Base-by-base conservation (phyloP, 106 monocot genomes). In the Dactylorhiza incarnata region DNA sequence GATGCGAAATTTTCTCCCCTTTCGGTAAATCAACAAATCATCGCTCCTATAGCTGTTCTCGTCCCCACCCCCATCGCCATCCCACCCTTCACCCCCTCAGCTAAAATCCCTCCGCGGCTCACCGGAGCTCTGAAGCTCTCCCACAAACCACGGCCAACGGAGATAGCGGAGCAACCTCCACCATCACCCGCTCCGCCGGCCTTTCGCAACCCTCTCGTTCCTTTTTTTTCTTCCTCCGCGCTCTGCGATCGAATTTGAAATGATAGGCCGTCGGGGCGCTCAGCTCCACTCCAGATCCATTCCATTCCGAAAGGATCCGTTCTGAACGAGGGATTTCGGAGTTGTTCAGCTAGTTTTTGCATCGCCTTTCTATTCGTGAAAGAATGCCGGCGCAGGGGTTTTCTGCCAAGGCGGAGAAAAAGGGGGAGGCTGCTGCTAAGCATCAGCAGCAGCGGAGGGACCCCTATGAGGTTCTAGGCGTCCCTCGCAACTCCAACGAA, bases 401-500 rank as follows among this genome's bases (percentile, higher is more conserved):
- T 56, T 76, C 85, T 37, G 81, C 82, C 48, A 88, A 82, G 77
- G 74, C 88, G 74, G 91, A 79, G 74, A 84, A 78, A 82, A 83
- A 81, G 55, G 77, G 80, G 29, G 79, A 77, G 5, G 77, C 55
- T 51, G 51, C 76, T 53, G 68, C 58, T 5, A 47, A 19, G 83
- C 81, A 45, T 71, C 80, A 76, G 48, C 80, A 83, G 73, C 80
- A 86, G 70, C 85, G 96, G 62, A 94, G 86, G 78, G 93, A 94
- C 71, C 91, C 86, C 1, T 97, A 97, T 56, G 93, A 97, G 77
- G 94, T 91, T 29, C 86, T 97, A 10, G 87, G 87, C 16, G 97
- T 97, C 19, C 74, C 74, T 24, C 84, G 89, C 3, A 91, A 87
- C 65, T 80, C 93, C 3, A 84, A 87, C 10, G 97, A 97, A 69